phyloP scores from a whole-genome alignment of 192 early-diverging fungal genomes.

The Dispira parvispora region DNA sequence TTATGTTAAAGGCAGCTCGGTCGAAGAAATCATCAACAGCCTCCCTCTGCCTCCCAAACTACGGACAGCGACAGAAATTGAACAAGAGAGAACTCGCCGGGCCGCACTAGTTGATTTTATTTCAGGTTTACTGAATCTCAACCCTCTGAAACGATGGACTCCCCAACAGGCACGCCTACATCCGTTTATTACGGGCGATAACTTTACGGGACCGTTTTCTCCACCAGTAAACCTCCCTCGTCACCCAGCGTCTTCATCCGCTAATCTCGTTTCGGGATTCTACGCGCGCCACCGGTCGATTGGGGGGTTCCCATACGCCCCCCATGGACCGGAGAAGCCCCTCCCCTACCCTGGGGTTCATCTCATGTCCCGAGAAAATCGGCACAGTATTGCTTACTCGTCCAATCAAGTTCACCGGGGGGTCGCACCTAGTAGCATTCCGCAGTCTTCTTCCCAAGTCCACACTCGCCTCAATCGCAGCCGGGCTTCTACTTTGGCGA shows the following conservation, averaged over 20 bases:
- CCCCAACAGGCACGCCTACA: slow-evolving; percentile 87
- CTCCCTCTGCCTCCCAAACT: slow-evolving; percentile 63
- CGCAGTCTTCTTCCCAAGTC: neutral
- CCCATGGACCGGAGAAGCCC: neutral
- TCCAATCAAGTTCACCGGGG: neutral
- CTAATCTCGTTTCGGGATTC: neutral
- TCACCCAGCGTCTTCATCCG: neutral
- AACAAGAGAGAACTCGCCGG: slow-evolving; percentile 34
- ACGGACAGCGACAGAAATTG: slow-evolving; percentile 18
- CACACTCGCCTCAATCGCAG: neutral
- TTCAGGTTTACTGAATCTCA: slow-evolving; percentile 71
- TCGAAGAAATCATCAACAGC: slow-evolving; percentile 71
- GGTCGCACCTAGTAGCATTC: neutral
- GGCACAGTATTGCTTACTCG: slow-evolving; percentile 3
- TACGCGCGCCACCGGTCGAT: neutral
- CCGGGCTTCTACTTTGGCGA: slow-evolving; percentile 3
- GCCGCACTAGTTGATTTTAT: slow-evolving; percentile 82
- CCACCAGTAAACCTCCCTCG: slow-evolving; percentile 20
- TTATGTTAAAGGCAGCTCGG: slow-evolving; percentile 74
- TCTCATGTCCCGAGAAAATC: neutral
- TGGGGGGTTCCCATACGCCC: neutral
- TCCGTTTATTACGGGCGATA: slow-evolving; percentile 88
- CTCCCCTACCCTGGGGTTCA: too few relatives aligned
- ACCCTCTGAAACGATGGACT: slow-evolving; percentile 87
- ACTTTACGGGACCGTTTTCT: slow-evolving; percentile 47